A percentile compares a stretch with the other conserved stretches of the same genome.
These are phyloP conservation scores for Tuber aestivum DNA, from an alignment of 495 filamentous ascomycete species.

Conservation along the genomic window DNA sequence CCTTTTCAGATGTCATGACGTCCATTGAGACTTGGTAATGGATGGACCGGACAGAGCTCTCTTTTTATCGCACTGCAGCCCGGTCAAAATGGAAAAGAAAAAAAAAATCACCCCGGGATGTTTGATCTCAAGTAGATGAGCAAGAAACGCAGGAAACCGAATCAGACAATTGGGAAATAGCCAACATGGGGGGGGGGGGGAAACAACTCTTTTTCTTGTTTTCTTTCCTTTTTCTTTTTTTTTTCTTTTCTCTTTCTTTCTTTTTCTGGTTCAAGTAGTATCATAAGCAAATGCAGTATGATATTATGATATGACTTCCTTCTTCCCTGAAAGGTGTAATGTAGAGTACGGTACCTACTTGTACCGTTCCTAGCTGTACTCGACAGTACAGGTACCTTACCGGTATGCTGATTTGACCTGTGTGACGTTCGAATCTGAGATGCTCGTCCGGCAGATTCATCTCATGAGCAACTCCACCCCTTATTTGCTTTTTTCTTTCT, in stretches of 20 bases:
- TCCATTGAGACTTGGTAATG: background rate
- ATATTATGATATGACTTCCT: background rate
- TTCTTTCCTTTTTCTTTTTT: background rate
- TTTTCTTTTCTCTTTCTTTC: background rate
- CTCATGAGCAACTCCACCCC: slow-evolving; percentile 5
- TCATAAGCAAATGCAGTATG: too few species aligned
- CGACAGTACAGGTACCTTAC: background rate
- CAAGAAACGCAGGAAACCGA: slow-evolving; percentile 18
- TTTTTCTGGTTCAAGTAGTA: slow-evolving; percentile 13
- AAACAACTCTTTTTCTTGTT: slow-evolving; percentile 1
- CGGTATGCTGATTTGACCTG: slow-evolving; percentile 22
- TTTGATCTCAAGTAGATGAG: slow-evolving; percentile 14
- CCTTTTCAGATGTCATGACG: background rate
- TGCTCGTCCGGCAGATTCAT: slow-evolving; percentile 34
- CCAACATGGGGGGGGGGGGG: slow-evolving; percentile 12
- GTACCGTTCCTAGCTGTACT: background rate
- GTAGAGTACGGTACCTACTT: background rate
- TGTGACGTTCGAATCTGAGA: slow-evolving; percentile 33
- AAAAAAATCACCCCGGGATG: background rate
- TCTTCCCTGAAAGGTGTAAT: background rate
- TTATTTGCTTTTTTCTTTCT: background rate
- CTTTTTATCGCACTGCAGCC: slow-evolving; percentile 1
- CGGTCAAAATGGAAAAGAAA: background rate
- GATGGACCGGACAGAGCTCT: background rate
- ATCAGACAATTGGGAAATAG: slow-evolving; percentile 17